These are phyloP conservation scores for Solanum pinnatisectum DNA, from an alignment of 257 asterid species.

Conservation along the genomic window DNA sequence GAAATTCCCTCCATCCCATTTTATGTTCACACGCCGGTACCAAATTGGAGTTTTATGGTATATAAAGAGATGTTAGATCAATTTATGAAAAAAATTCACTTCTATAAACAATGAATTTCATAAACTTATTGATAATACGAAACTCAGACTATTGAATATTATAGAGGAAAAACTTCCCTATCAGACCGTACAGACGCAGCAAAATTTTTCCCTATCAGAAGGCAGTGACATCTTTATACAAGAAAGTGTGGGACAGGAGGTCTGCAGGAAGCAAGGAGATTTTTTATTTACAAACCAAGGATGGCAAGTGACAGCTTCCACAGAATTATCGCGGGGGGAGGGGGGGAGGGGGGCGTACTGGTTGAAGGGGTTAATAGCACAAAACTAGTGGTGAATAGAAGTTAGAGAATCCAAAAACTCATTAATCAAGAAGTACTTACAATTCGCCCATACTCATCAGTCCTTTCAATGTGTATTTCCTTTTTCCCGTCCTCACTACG, in stretches of 20 bases:
- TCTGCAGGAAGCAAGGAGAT: neutral
- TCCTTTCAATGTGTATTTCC: constrained; percentile 86
- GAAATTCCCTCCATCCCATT: neutral
- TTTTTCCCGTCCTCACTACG: constrained; percentile 45
- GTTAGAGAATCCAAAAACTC: neutral
- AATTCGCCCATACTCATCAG: constrained; percentile 88
- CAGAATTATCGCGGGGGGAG: neutral
- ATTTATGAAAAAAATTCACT: neutral
- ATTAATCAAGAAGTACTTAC: constrained; percentile 39
- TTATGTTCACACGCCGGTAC: neutral
- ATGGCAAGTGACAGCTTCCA: neutral
- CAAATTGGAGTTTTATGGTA: neutral
- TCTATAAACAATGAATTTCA: neutral
- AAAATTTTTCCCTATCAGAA: neutral
- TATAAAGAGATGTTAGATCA: neutral
- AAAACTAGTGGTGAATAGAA: neutral
- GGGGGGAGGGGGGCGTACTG: neutral
- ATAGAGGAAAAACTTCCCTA: neutral
- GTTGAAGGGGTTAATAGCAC: neutral
- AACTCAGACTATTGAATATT: neutral
- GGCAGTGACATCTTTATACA: neutral
- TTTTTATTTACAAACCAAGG: neutral
- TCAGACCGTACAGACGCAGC: neutral
- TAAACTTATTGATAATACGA: neutral
- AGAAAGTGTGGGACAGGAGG: neutral